These are phyloP conservation scores for Penicillium sp. DNA, from an alignment of 2,329 filamentous ascomycete genomes.

Conservation along the genomic window DNA sequence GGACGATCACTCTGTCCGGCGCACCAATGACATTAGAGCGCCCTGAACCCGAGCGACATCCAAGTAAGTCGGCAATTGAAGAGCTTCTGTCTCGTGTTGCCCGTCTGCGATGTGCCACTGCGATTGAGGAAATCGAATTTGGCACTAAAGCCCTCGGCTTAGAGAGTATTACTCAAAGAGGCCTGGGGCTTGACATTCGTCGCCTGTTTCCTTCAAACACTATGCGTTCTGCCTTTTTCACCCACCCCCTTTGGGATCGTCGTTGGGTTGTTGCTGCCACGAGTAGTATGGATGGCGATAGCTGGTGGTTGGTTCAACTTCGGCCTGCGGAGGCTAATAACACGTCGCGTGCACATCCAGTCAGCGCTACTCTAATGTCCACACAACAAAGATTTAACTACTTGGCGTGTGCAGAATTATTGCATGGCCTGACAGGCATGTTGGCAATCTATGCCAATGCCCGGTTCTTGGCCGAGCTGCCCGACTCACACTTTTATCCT, in stretches of 20 bases:
- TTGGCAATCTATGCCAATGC: constrained; percentile 41
- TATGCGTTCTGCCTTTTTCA: constrained; percentile 66
- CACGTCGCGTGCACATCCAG: constrained; percentile 28
- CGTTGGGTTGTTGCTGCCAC: constrained; percentile 75
- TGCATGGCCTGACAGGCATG: constrained; percentile 38
- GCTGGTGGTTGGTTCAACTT: constrained; percentile 69
- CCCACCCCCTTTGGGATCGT: constrained; percentile 49
- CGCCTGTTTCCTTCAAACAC: constrained; percentile 64
- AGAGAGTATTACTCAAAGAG: constrained; percentile 37
- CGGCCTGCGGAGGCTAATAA: constrained; percentile 18
- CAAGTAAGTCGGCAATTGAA: constrained; percentile 44
- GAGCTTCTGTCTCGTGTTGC: constrained; percentile 41
- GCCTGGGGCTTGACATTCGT: constrained; percentile 49
- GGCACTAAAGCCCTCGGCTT: constrained; percentile 39
- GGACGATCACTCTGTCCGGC: constrained; percentile 70
- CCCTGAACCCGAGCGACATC: constrained; percentile 66
- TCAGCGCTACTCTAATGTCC: constrained; percentile 30
- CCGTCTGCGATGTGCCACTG: constrained; percentile 40
- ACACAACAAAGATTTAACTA: constrained; percentile 22
- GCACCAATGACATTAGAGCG: constrained; percentile 56
- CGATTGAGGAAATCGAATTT: constrained; percentile 42
- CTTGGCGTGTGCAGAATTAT: constrained; percentile 33
- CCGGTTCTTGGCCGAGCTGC: constrained; percentile 32
- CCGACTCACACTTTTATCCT: constrained; percentile 29
- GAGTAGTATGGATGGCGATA: constrained; percentile 70